phyloP scores from a whole-genome alignment of 129 eudicot genomes.

The Sambucus nigra region DNA sequence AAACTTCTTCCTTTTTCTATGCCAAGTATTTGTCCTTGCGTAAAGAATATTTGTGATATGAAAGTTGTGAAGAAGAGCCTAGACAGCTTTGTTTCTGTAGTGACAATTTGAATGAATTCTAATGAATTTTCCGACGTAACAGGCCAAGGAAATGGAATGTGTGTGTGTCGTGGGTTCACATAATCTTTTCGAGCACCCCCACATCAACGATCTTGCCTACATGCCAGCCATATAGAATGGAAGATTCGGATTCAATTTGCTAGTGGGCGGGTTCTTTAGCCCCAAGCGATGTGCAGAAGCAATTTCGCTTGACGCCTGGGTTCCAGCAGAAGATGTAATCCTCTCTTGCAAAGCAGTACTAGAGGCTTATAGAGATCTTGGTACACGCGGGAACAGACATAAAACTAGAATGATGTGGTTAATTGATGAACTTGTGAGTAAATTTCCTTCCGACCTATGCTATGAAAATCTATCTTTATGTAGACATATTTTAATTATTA shows the following conservation, averaged over 20 bases:
- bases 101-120: background rate
- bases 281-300: conserved; percentile 88
- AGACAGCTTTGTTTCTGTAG: too few species aligned
- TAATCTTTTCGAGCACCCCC: conserved; percentile 95
- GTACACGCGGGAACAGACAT: conserved; percentile 79
- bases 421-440: conserved; percentile 78
- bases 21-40: too few species aligned
- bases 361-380: conserved; percentile 92
- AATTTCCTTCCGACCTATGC: background rate
- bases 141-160: conserved; percentile 99
- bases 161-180: conserved; percentile 88
- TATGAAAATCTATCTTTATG: too few species aligned
- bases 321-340: conserved; percentile 69
- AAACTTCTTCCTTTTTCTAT: too few species aligned
- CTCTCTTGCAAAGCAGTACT: conserved; percentile 67
- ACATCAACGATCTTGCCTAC: conserved; percentile 86
- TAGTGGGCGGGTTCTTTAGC: conserved; percentile 95
- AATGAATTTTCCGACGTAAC: background rate
- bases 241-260: conserved; percentile 72
- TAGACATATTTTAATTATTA: too few species aligned
- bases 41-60: too few species aligned
- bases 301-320: conserved; percentile 94
- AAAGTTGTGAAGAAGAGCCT: too few species aligned
- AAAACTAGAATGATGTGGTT: conserved; percentile 98
- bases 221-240: conserved; percentile 93